These are phyloP conservation scores for Phialocephala subalpina DNA, from an alignment of 2,329 filamentous ascomycete species.

Conservation along the genomic window DNA sequence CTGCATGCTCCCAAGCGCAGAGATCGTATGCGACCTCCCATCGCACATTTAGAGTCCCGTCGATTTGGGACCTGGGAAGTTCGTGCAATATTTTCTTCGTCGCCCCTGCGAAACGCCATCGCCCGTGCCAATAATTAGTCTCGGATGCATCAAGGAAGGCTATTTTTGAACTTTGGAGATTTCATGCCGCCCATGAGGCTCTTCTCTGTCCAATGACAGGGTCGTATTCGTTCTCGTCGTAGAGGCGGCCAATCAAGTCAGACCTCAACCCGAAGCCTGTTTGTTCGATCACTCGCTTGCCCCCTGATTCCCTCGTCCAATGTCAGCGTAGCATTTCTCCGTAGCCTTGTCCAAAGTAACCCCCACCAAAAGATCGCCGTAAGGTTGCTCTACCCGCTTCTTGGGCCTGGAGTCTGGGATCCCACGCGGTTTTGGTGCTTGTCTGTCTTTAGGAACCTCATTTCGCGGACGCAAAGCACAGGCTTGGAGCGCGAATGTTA, in stretches of 20 bases:
- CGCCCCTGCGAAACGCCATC: neutral
- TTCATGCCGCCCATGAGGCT: neutral
- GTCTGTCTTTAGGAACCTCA: conserved; percentile 7
- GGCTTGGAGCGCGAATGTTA: neutral
- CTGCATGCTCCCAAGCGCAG: neutral
- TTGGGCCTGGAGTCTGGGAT: conserved; percentile 5
- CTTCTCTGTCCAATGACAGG: neutral
- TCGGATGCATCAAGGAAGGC: neutral
- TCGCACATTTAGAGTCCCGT: neutral
- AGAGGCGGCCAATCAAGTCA: neutral
- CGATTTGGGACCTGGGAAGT: neutral
- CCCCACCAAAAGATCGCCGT: conserved; percentile 6
- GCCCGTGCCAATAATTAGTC: neutral
- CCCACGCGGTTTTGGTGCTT: conserved; percentile 10
- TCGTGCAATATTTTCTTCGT: neutral
- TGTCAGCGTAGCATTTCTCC: neutral
- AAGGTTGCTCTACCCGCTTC: conserved; percentile 5
- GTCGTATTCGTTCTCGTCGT: neutral
- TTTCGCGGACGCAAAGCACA: conserved; percentile 18
- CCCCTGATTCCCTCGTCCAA: neutral
- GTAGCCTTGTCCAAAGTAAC: neutral
- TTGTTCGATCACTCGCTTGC: neutral
- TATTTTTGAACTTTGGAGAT: conserved; percentile 7
- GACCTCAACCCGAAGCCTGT: neutral
- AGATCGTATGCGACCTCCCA: neutral